Evolutionary conservation across 2,329 filamentous ascomycete species (phyloP), one percentile per base, ranked within the genome.

Genomic region (Falciphora oryzae): DNA sequence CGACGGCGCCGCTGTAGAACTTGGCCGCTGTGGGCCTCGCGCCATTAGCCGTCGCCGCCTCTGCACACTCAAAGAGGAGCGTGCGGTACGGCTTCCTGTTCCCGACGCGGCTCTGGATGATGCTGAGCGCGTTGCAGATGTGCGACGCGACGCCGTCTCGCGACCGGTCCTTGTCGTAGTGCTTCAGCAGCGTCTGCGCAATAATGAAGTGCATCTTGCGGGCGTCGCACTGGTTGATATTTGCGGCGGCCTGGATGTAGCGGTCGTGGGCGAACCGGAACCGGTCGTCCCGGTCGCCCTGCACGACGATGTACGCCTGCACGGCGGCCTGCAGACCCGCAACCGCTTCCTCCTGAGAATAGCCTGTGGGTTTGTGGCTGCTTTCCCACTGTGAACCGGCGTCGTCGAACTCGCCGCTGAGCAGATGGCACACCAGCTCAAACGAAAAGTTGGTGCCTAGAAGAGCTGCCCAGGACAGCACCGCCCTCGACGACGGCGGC

Each of bases 151-250:
- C 89, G 66, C 85, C 88, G 71, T 96, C 93, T 16, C 88, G 82
- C 31, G 84, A 83, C 62, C 82, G 82, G 66, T 92, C 87, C 29
- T 83, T 76, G 10, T 79, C 73, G 66, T 84, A 86, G 70, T 93
- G 89, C 69, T 90, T 90, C 74, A 93, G 85, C 68, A 97, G 85
- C 0, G 89, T 89, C 72, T 92, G 89, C 0, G 91, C 90, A 70
- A 97, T 92, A 59, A 93, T 87, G 70, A 93, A 97, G 75, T 97
- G 93, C 93, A 97, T 97, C 70, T 90, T 90, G 27, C 84, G 80
- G 28, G 84, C 79, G 64, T 90, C 87, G 71, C 85, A 87, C 72
- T 93, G 88, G 67, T 85, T 86, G 63, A 97, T 79, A 6, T 85
- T 83, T 18, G 85, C 81, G 7, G 92, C 88, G 22, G 91, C 92